These are phyloP conservation scores for Mycocalia duriaeana DNA, from an alignment of 1,284 basidiomycete genomes.

Conservation along the genomic window DNA sequence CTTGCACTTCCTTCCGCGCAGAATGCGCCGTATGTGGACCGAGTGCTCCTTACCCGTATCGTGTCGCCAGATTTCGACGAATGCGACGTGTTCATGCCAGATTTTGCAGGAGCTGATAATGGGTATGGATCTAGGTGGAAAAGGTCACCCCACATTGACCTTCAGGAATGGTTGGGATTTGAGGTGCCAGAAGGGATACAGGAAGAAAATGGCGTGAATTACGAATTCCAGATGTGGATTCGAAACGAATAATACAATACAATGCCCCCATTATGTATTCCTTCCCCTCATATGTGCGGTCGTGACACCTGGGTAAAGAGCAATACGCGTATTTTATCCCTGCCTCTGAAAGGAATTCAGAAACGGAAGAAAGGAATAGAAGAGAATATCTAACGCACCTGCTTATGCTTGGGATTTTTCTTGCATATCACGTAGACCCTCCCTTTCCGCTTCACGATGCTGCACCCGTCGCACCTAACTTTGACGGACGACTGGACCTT, in stretches of 20 bases:
- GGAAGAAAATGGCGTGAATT: slow-evolving; percentile 77
- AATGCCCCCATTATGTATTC: background rate
- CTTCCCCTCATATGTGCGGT: too few relatives aligned
- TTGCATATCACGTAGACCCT: slow-evolving; percentile 91
- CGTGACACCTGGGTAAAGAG: too few relatives aligned
- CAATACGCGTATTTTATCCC: slow-evolving; percentile 38
- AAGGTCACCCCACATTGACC: slow-evolving; percentile 51
- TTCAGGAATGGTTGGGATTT: slow-evolving; percentile 76
- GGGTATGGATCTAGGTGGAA: slow-evolving; percentile 44
- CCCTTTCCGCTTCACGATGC: slow-evolving; percentile 83
- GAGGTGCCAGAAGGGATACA: slow-evolving; percentile 72
- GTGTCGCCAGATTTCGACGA: slow-evolving; percentile 67
- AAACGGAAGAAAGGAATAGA: background rate
- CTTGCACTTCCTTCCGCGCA: slow-evolving; percentile 39
- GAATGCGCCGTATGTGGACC: slow-evolving; percentile 49
- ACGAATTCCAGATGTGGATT: slow-evolving; percentile 93
- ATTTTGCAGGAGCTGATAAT: slow-evolving; percentile 45
- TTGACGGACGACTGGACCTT: slow-evolving; percentile 96
- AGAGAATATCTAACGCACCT: slow-evolving; percentile 54
- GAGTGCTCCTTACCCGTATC: slow-evolving; percentile 86
- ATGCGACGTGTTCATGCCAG: slow-evolving; percentile 86
- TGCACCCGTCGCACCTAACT: slow-evolving; percentile 87
- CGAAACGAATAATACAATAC: slow-evolving; percentile 18
- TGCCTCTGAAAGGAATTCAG: slow-evolving; percentile 46
- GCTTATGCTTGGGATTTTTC: slow-evolving; percentile 96